Base-by-base conservation (phyloP, 441 rosid species). In the Gossypium aridum region DNA sequence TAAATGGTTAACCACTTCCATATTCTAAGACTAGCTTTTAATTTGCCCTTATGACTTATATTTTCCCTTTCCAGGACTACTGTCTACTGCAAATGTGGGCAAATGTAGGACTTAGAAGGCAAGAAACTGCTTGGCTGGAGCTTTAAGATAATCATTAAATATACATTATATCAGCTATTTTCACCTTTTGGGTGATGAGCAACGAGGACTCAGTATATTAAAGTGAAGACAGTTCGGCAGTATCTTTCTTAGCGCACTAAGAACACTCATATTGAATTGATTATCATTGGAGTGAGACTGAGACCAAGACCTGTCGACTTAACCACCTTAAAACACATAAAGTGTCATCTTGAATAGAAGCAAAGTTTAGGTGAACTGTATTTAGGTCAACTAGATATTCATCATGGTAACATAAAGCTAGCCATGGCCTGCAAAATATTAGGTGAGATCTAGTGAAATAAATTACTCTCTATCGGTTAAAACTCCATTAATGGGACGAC, bases 31-130 rank as follows among this genome's bases (percentile, higher is more conserved):
- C 37, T 51, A 51, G 56, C 56, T 51, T 51, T 51, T 4, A 51
- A 51, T 65, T 17, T 19, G 3, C 17, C 17, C 54, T 65, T 19
- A 53, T 45, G 19, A 20, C 54, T 43, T 7, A 10, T 28, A 66
- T 45, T 45, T 66, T 39, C 59, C 34, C 34, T 13, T 22, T 12
- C 9, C 10, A 45, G 0, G 9, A n/a, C 10, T 4, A 53, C 57
- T 16, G 4, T 19, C 57, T n/a, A 16, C 22, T 53, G 57, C 22
- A 53, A 53, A 53, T 53, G 57, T n/a, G 34, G 13, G 23, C 17
- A 19, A 13, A 22, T 31, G 37, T 31, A 31, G 66, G 55, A 54
- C 81, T 69, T 78, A 47, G 63, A 78, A 74, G 81, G 81, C 75
- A 78, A 75, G 81, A 31, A 74, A 74, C 68, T 47, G 1, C 2